Conservation (phyloP, 2,329 filamentous ascomycete genomes). For the Aciculosporium take region DNA sequence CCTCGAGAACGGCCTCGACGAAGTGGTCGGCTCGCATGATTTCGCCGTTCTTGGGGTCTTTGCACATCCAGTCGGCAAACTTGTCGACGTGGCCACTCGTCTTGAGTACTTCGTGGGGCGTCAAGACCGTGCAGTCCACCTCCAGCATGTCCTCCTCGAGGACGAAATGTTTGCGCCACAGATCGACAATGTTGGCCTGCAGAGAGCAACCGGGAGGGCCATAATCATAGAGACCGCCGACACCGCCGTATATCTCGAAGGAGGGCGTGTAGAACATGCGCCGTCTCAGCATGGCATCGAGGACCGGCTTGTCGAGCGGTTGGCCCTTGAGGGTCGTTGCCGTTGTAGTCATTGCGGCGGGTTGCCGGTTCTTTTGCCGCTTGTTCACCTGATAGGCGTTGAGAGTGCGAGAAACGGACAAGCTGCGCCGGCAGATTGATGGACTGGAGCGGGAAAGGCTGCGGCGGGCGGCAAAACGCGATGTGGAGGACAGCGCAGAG, state of each 20-base stretch:
- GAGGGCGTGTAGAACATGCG: slow-evolving; percentile 90
- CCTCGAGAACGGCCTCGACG: slow-evolving; percentile 85
- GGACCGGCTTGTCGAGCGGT: slow-evolving; percentile 65
- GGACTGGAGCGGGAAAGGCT: slow-evolving; percentile 9
- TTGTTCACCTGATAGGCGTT: slow-evolving; percentile 16
- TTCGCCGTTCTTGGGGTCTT: slow-evolving; percentile 93
- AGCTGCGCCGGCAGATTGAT: slow-evolving; percentile 12
- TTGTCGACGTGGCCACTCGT: slow-evolving; percentile 95
- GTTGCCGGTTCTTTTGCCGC: slow-evolving; percentile 12
- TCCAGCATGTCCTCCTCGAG: slow-evolving; percentile 90
- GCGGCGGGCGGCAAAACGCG: slow-evolving; percentile 3
- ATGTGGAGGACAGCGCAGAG: slow-evolving; percentile 5
- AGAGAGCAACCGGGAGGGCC: slow-evolving; percentile 78
- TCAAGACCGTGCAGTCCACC: slow-evolving; percentile 87
- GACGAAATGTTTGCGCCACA: slow-evolving; percentile 89
- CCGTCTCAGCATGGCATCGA: slow-evolving; percentile 77
- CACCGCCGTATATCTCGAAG: slow-evolving; percentile 89
- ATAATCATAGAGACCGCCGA: slow-evolving; percentile 84
- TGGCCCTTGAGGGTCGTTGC: slow-evolving; percentile 76
- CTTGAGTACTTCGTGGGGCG: slow-evolving; percentile 86
- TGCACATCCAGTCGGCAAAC: slow-evolving; percentile 99
- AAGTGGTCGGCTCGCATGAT: slow-evolving; percentile 93
- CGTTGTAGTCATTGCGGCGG: slow-evolving; percentile 30
- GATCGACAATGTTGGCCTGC: slow-evolving; percentile 74
- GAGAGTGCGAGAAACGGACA: slow-evolving; percentile 17